Evolutionary conservation across 305 asterid species (phyloP).

Genomic region (Fraxinus latifolia): DNA sequence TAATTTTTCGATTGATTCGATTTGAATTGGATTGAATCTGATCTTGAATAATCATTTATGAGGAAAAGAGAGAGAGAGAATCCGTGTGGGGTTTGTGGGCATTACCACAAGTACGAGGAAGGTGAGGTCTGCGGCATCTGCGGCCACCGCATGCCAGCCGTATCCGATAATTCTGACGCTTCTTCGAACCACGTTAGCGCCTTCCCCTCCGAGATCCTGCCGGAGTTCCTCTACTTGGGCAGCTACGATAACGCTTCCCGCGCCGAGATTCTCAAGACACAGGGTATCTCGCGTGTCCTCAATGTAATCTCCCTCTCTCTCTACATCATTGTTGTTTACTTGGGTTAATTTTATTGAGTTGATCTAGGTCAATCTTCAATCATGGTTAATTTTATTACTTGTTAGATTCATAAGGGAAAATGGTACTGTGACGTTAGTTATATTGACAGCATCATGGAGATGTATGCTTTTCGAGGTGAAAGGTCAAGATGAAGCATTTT

Average conservation of each 20-base stretch:
- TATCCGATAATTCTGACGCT: conserved; percentile 23
- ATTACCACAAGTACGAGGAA: conserved; percentile 63
- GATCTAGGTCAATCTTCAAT: neutral
- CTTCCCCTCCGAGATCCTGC: conserved; percentile 62
- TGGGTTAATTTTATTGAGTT: neutral
- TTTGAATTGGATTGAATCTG: neutral
- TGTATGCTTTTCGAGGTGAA: neutral
- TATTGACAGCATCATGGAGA: neutral
- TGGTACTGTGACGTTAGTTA: neutral
- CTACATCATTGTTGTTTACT: neutral
- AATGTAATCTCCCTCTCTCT: conserved; percentile 30
- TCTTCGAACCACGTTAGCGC: conserved; percentile 43
- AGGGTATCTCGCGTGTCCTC: conserved; percentile 56
- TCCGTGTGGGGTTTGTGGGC: conserved; percentile 61
- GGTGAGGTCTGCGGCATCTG: conserved; percentile 61
- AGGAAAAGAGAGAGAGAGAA: conserved; percentile 64
- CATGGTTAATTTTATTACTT: neutral
- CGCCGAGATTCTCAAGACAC: conserved; percentile 56
- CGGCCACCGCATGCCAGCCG: conserved; percentile 52
- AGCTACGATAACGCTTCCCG: conserved; percentile 63
- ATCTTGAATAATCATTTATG: conserved; percentile 25
- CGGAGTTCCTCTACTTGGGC: conserved; percentile 55
- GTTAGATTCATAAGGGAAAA: neutral
- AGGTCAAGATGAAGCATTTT: neutral
- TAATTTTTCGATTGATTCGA: neutral